Evolutionary conservation across 495 filamentous ascomycete species (phyloP), one percentile per base, ranked within the genome.

Genomic region (Penicillium taxi): DNA sequence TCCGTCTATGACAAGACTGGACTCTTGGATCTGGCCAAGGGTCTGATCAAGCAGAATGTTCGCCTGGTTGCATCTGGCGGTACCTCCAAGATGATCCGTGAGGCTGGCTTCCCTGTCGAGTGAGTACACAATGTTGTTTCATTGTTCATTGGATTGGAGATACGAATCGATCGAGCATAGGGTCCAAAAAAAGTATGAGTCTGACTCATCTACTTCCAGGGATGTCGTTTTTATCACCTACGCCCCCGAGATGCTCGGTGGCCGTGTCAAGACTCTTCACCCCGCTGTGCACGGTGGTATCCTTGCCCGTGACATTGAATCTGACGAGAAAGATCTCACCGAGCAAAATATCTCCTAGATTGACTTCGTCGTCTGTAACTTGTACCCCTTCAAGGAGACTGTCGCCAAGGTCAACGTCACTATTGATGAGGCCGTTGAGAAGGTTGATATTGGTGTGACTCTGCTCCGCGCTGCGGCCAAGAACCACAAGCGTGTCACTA

Each of bases 1-100:
- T 95, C 88, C 47, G 93, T 96, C 70, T 96, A 89, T 57, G 84
- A 98, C 71, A 98, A 98, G 81, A 95, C 89, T 37, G 91, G 91
- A 34, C 75, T 98, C 39, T 68, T 98, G 29, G 91, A 98, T 64
- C 74, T 98, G 36, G 91, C 91, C 44, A 96, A 96, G 62, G 91
- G 91, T 47, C 75, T 98, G 25, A 77, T 83, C 48, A 77, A 94
- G 70, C 72, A 91, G 45, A 82, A 93, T 74, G 84, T 96, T 48
- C 81, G 90, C 42, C 77, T 98, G 51, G 70, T 98, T 26, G 91
- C 89, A 26, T 94, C 88, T 23, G 91, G 91, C 32, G 91, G 91
- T 52, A 96, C 91, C 8, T 79, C 91, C 34, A 89, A 75, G 64
- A 79, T 95, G 79, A 94, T 98, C 47, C 78, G 91, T 53, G 89